Evolutionary conservation across 208 protist species (phyloP).

Genomic region (Vickermania spadyakhi): DNA sequence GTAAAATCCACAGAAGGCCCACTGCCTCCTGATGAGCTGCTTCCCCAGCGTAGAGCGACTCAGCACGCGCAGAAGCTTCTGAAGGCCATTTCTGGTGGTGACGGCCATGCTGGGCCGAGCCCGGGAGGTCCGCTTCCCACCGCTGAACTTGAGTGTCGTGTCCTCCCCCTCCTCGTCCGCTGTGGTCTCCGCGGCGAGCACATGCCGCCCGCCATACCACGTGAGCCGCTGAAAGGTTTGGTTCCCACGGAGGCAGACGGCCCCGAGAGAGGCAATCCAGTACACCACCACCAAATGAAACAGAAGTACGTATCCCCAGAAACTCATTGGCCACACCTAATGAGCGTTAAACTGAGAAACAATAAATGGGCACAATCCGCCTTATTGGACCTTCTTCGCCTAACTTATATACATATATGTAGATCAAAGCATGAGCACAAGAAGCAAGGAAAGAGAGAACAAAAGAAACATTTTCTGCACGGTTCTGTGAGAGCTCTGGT

Average conservation of each 20-base stretch:
- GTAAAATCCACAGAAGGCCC: slow-evolving; percentile 2
- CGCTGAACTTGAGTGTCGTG: neutral
- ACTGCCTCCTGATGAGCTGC: neutral
- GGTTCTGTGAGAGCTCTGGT: too few species aligned
- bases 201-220: neutral
- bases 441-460: slow-evolving; percentile 7
- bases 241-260: slow-evolving; percentile 23
- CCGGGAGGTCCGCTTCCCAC: neutral
- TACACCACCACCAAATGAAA: slow-evolving; percentile 16
- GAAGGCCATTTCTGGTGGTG: neutral
- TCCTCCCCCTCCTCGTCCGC: neutral
- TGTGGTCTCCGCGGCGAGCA: neutral
- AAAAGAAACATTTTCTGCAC: neutral
- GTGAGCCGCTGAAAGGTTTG: neutral
- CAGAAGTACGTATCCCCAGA: neutral
- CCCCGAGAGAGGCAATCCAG: slow-evolving; percentile 30
- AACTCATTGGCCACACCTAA: neutral
- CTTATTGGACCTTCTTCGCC: too few species aligned
- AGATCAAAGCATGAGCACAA: neutral
- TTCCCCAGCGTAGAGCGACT: neutral
- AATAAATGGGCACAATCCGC: too few species aligned
- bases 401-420: too few species aligned
- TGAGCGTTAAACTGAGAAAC: neutral
- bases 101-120: neutral
- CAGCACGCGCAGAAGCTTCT: neutral